Base-by-base conservation (phyloP, 2,329 filamentous ascomycete species). In the Fusarium secorum region DNA sequence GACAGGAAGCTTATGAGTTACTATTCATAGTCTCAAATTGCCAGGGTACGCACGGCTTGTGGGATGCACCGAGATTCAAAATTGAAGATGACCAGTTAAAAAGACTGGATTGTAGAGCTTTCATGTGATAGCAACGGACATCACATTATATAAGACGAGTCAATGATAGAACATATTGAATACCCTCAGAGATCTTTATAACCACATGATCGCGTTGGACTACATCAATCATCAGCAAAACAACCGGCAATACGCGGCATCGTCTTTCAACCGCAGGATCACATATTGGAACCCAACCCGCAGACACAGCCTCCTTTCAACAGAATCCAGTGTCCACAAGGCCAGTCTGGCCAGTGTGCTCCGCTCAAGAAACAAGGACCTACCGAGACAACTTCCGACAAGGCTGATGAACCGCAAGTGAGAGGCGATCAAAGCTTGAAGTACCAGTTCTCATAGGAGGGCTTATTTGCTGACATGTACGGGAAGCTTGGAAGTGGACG, bases 11-110 rank as follows among this genome's bases (percentile, higher is more conserved):
- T 64, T 70, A 46, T 56, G 49, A 28, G 57, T 46, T 68, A 30
- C 68, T 70, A 71, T 71, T 68, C 32, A 71, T 70, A 70, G 68
- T 35, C 64, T 32, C 39, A 42, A 38, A 20, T 24, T 46, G 49
- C 49, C 41, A 66, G 49, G 68, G 55, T 68, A 33, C 33, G 51
- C 61, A 70, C 48, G 44, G 55, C 24, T 46, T 46, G 42, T 49
- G 55, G 45, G 24, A 51, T 32, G 36, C 26, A 53, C 41, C 4
- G 18, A 54, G 28, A 32, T 36, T 61, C 60, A 46, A 53, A 38
- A 53, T 52, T 30, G 9, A 42, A 51, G 26, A 44, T 46, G 54
- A 42, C 44, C 38, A 48, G 35, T n/a, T 66, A 22, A 28, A 38
- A 39, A 39, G 38, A 53, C 35, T 17, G 32, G 24, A 24, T 39